Evolutionary conservation across 805 yeast species (phyloP).

Genomic region (Lipomyces japonicus): DNA sequence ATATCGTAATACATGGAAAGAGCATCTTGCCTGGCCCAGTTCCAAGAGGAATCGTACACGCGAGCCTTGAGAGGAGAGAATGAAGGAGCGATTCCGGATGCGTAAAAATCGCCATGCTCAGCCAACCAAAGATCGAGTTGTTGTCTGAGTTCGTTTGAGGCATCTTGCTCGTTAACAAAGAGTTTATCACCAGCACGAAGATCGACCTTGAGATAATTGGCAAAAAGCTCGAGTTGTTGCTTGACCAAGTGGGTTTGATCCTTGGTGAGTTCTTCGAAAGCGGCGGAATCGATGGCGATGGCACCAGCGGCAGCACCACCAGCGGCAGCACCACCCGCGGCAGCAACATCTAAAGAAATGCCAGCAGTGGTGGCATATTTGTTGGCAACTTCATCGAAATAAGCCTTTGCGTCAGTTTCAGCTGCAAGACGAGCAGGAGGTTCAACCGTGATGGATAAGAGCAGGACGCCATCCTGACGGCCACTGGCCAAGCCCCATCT

Average conservation of each 20-base stretch:
- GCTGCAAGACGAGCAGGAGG: constrained; percentile 83
- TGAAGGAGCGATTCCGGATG: constrained; percentile 83
- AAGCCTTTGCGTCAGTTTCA: constrained; percentile 87
- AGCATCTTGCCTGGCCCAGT: constrained; percentile 99
- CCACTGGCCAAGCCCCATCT: constrained; percentile 92
- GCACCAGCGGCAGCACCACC: constrained; percentile 65
- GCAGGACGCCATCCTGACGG: constrained; percentile 87
- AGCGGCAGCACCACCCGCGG: constrained; percentile 50
- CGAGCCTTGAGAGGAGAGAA: constrained; percentile 93
- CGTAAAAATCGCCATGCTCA: constrained; percentile 91
- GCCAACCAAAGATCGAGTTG: constrained; percentile 89
- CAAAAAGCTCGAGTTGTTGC: constrained; percentile 86
- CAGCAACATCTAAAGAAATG: constrained; percentile 64
- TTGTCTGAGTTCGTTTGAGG: constrained; percentile 74
- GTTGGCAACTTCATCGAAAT: constrained; percentile 74
- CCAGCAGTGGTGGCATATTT: constrained; percentile 85
- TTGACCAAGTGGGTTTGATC: constrained; percentile 67
- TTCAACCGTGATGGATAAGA: constrained; percentile 80
- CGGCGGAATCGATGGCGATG: constrained; percentile 91
- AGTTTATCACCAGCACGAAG: constrained; percentile 87
- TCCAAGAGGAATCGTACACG: constrained; percentile 97
- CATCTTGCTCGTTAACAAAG: constrained; percentile 77
- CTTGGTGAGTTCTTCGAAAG: constrained; percentile 75
- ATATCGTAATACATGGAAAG: constrained; percentile 91
- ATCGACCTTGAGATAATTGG: constrained; percentile 91